Evolutionary conservation across 2,329 filamentous ascomycete species (phyloP).

Genomic region (Periglandula ipomoeae): DNA sequence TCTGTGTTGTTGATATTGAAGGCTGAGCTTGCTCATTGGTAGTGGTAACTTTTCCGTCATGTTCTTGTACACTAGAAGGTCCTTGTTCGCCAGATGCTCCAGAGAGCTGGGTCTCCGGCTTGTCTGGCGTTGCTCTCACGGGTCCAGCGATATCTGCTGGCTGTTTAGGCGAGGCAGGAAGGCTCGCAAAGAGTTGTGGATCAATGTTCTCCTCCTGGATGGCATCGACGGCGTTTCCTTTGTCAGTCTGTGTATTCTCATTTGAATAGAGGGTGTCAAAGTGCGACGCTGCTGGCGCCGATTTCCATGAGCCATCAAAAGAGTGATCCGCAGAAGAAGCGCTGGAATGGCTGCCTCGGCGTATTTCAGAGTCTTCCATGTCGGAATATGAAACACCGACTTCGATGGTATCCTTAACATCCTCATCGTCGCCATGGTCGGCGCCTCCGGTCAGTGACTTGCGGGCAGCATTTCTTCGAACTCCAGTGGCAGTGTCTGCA

Average conservation of each 20-base stretch:
- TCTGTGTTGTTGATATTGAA: not conserved
- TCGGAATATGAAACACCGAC: constrained; percentile 36
- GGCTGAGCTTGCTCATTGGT: not conserved
- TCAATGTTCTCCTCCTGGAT: constrained; percentile 6
- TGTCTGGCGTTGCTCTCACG: not conserved
- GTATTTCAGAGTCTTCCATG: constrained; percentile 21
- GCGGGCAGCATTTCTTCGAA: constrained; percentile 31
- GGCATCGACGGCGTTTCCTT: not conserved
- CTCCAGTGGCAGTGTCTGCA: constrained; percentile 24
- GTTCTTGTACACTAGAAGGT: not conserved
- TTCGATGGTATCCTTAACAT: constrained; percentile 49
- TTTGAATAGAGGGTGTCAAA: not conserved
- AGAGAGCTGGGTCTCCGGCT: not conserved
- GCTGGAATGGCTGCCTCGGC: constrained; percentile 17
- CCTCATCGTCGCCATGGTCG: constrained; percentile 32
- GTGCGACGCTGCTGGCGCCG: constrained; percentile 7
- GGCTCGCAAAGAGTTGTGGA: constrained; percentile 6
- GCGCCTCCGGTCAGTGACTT: constrained; percentile 26
- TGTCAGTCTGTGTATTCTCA: not conserved
- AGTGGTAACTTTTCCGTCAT: not conserved
- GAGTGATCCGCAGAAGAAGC: constrained; percentile 20
- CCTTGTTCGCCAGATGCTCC: not conserved
- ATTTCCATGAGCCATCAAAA: constrained; percentile 12
- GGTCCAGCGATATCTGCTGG: not conserved
- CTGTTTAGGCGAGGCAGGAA: not conserved